A percentile compares a stretch with the other conserved stretches of the same genome.
Evolutionary conservation across 306 rosid genomes (phyloP).

Genomic region (Albizia julibrissin): DNA sequence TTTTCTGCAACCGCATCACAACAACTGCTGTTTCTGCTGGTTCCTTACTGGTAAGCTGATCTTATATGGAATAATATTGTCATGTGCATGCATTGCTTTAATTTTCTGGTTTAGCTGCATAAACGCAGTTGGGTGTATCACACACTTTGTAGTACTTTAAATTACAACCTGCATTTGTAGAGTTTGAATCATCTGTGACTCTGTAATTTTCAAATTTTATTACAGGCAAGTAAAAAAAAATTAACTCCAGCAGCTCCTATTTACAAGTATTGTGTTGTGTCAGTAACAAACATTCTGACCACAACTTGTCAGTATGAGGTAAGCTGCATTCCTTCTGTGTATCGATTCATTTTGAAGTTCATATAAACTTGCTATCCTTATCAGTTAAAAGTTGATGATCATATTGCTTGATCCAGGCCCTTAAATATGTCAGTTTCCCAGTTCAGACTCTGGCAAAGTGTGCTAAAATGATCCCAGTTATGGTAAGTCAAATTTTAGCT

Average conservation of each 20-base stretch:
- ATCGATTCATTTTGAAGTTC: not conserved
- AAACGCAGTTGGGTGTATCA: not conserved
- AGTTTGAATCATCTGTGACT: not conserved
- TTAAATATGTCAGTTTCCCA: constrained; percentile 96
- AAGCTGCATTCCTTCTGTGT: constrained; percentile 24
- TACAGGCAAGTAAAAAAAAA: constrained; percentile 75
- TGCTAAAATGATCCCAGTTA: constrained; percentile 86
- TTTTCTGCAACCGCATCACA: constrained; percentile 90
- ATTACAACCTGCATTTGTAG: not conserved
- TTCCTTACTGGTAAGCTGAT: constrained; percentile 62
- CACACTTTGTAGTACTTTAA: constrained; percentile 22
- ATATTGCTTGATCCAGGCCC: constrained; percentile 67
- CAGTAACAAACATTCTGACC: constrained; percentile 82
- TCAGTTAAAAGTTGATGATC: constrained; percentile 14
- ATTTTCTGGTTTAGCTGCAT: not conserved
- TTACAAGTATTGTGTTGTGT: constrained; percentile 78
- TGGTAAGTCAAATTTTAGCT: constrained; percentile 57
- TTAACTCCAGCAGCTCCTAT: constrained; percentile 88
- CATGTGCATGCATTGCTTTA: constrained; percentile 1
- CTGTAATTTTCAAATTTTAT: constrained; percentile 25
- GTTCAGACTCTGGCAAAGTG: constrained; percentile 91
- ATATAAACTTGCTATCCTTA: not conserved
- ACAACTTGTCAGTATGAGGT: constrained; percentile 99
- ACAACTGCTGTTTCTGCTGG: constrained; percentile 95
- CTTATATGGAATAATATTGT: constrained; percentile 2